These are phyloP conservation scores for Bretziella fagacearum DNA, from an alignment of 2,329 filamentous ascomycete species.

Conservation along the genomic window DNA sequence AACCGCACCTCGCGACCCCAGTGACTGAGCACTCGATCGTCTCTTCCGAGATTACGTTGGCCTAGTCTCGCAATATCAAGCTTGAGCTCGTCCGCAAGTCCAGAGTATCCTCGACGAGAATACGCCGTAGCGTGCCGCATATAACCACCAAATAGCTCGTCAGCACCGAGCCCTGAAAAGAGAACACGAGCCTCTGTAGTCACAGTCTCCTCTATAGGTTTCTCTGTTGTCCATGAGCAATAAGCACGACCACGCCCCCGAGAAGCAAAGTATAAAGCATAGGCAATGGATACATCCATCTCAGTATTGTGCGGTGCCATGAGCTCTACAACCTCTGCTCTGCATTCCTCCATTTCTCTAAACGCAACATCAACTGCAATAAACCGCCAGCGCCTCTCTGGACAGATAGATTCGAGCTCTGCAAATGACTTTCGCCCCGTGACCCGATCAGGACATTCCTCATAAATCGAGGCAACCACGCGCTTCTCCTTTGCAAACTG, in stretches of 20 bases:
- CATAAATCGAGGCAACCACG: conserved; percentile 38
- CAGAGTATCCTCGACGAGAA: conserved; percentile 46
- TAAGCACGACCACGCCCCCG: conserved; percentile 41
- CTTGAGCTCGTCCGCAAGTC: conserved; percentile 64
- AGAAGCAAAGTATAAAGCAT: conserved; percentile 87
- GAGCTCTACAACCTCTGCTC: conserved; percentile 51
- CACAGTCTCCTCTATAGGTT: conserved; percentile 28
- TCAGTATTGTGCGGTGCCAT: conserved; percentile 93
- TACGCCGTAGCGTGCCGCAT: conserved; percentile 68
- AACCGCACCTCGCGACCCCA: conserved; percentile 83
- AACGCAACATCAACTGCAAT: conserved; percentile 71
- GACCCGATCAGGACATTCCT: conserved; percentile 74
- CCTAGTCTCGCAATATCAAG: conserved; percentile 75
- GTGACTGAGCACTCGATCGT: conserved; percentile 78
- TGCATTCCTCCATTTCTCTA: conserved; percentile 50
- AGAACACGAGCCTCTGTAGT: conserved; percentile 63
- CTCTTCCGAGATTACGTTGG: conserved; percentile 84
- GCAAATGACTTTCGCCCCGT: conserved; percentile 65
- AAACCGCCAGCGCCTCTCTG: conserved; percentile 62
- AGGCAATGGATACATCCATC: conserved; percentile 93
- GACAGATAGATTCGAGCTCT: conserved; percentile 57
- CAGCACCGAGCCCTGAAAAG: conserved; percentile 81
- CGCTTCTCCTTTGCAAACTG: conserved; percentile 26
- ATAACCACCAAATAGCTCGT: conserved; percentile 93
- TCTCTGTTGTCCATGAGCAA: background rate